Conservation (phyloP, 805 yeast species). For the Ogataea methylovora region DNA sequence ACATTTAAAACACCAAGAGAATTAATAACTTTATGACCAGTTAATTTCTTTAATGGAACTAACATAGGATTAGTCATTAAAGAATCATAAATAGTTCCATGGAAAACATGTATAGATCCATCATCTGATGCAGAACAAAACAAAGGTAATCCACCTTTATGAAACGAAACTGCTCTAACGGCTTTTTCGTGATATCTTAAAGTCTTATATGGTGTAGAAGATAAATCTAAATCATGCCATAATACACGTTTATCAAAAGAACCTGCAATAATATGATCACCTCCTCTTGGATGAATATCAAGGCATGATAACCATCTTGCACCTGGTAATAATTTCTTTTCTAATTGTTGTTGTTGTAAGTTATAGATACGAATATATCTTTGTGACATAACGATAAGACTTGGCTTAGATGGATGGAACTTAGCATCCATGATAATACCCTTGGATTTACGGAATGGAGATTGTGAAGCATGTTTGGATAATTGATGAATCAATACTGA, state of each 20-base stretch:
- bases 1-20: conserved; percentile 83
- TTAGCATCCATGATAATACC: conserved; percentile 94
- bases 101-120: conserved; percentile 89
- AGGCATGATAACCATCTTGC: conserved; percentile 90
- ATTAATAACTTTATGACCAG: conserved; percentile 76
- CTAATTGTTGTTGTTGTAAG: conserved; percentile 73
- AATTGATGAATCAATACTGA: conserved; percentile 92
- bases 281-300: conserved; percentile 88
- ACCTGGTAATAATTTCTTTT: conserved; percentile 87
- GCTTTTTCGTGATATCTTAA: conserved; percentile 93
- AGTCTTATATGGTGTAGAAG: conserved; percentile 88
- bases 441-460: conserved; percentile 88
- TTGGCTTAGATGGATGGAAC: conserved; percentile 96
- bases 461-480: conserved; percentile 89
- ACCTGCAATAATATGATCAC: conserved; percentile 88
- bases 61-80: conserved; percentile 90
- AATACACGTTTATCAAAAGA: conserved; percentile 91
- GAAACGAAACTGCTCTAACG: conserved; percentile 82
- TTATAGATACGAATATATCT: conserved; percentile 88
- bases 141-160: conserved; percentile 75
- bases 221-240: conserved; percentile 94
- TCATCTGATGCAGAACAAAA: conserved; percentile 96
- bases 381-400: conserved; percentile 88
- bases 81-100: conserved; percentile 93
- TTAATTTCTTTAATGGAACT: conserved; percentile 90